Percentiles rank a stretch among this genome's conserved stretches.
Conservation (phyloP, 2,329 filamentous ascomycete genomes). For the Trichoderma harzianum region DNA sequence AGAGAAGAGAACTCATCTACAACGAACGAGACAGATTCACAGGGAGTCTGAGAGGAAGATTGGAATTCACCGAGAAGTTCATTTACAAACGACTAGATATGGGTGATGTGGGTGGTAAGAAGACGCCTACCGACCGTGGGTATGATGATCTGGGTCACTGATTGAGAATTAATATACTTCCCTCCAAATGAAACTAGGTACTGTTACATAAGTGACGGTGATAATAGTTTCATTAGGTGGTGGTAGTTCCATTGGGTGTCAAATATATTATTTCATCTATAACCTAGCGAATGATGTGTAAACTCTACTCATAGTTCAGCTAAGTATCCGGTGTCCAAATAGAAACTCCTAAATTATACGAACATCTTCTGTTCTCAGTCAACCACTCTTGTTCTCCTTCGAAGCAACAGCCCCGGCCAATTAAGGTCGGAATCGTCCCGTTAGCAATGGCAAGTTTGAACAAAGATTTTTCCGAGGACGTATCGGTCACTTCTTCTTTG, state of each 20-base stretch:
- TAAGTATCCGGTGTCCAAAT: not conserved
- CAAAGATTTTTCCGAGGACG: not conserved
- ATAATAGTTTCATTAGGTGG: not conserved
- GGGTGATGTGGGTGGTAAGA: not conserved
- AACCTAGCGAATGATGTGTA: not conserved
- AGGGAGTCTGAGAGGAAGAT: not conserved
- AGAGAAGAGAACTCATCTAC: not conserved
- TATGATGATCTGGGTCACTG: not conserved
- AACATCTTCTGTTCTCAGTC: not conserved
- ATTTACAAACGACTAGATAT: not conserved
- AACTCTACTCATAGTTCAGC: not conserved
- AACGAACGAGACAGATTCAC: not conserved
- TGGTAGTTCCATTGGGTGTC: not conserved
- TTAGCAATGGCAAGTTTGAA: not conserved
- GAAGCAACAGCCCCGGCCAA: not conserved
- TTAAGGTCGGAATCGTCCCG: not conserved
- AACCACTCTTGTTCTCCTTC: not conserved
- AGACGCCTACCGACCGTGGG: not conserved
- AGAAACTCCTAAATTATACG: not conserved
- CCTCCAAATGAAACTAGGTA: no score
- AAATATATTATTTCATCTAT: not conserved
- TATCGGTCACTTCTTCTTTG: no score
- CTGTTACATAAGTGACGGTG: no score
- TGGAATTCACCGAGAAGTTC: not conserved
- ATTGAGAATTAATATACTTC: not conserved